Evolutionary conservation across 176 grass and related monocot genomes (phyloP).

Genomic region (Bothriochloa decipiens): DNA sequence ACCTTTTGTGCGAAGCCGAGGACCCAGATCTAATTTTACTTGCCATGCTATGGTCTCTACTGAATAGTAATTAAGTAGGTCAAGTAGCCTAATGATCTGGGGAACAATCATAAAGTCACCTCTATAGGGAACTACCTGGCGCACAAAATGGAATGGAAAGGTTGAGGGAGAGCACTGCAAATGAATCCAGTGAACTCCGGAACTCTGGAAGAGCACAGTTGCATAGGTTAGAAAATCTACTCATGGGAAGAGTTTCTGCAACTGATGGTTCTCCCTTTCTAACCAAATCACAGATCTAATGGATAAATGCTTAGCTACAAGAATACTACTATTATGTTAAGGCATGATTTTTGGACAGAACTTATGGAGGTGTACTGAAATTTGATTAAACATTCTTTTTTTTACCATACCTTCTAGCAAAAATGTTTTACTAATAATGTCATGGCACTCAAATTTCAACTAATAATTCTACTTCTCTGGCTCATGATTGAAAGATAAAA

Average conservation of each 20-base stretch:
- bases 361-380: conserved; percentile 77
- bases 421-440: not conserved
- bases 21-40: too few relatives aligned
- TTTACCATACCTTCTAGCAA: not conserved
- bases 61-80: too few relatives aligned
- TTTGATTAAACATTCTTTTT: conserved; percentile 2
- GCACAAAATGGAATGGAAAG: too few relatives aligned
- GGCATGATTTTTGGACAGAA: conserved; percentile 60
- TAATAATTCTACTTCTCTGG: conserved; percentile 33
- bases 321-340: not conserved
- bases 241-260: conserved; percentile 82
- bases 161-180: too few relatives aligned
- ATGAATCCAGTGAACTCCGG: too few relatives aligned
- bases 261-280: conserved; percentile 40
- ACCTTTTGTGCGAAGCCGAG: too few relatives aligned
- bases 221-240: too few relatives aligned
- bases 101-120: too few relatives aligned
- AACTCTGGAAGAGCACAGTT: too few relatives aligned
- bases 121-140: too few relatives aligned
- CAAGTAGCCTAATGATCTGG: too few relatives aligned
- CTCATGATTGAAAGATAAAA: conserved; percentile 81
- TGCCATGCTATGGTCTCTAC: too few relatives aligned
- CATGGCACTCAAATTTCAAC: not conserved
- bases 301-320: not conserved
- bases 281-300: not conserved